Evolutionary conservation across 768 basidiomycete species (phyloP).

Genomic region (Leccinum variicolor): DNA sequence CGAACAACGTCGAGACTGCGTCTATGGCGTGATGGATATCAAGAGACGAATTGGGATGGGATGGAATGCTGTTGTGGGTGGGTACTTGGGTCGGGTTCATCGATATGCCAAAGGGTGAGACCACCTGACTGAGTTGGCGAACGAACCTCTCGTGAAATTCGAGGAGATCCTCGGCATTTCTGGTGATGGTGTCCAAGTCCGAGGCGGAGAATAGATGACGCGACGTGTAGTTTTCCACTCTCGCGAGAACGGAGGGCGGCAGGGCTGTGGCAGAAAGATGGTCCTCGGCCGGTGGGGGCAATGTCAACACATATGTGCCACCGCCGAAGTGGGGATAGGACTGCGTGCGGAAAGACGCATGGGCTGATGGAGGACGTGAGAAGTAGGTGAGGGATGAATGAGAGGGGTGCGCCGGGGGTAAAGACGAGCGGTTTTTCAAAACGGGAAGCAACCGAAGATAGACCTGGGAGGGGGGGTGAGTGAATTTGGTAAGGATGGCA

Average conservation of each 20-base stretch:
- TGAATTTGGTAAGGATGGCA: neutral
- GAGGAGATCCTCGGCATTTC: slow-evolving; percentile 69
- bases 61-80: slow-evolving; percentile 1
- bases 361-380: slow-evolving; percentile 38
- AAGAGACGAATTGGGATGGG: slow-evolving; percentile 21
- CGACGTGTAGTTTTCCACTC: slow-evolving; percentile 32
- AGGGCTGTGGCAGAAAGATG: slow-evolving; percentile 1
- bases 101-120: slow-evolving; percentile 51
- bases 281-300: slow-evolving; percentile 17
- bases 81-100: slow-evolving; percentile 30
- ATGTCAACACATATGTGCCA: slow-evolving; percentile 9
- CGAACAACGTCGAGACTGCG: slow-evolving; percentile 53
- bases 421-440: slow-evolving; percentile 32
- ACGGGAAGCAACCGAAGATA: slow-evolving; percentile 59
- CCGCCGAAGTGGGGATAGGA: slow-evolving; percentile 36
- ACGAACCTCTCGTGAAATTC: slow-evolving; percentile 66
- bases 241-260: slow-evolving; percentile 14
- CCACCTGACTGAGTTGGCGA: slow-evolving; percentile 46
- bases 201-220: slow-evolving; percentile 54
- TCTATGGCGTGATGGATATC: slow-evolving; percentile 39
- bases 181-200: slow-evolving; percentile 57
- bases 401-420: slow-evolving; percentile 20
- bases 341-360: slow-evolving; percentile 45
- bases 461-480: slow-evolving; percentile 41
- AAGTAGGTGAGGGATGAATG: slow-evolving; percentile 27